Evolutionary conservation across 768 basidiomycete genomes (phyloP).

Genomic region (Mycena kentingensis): DNA sequence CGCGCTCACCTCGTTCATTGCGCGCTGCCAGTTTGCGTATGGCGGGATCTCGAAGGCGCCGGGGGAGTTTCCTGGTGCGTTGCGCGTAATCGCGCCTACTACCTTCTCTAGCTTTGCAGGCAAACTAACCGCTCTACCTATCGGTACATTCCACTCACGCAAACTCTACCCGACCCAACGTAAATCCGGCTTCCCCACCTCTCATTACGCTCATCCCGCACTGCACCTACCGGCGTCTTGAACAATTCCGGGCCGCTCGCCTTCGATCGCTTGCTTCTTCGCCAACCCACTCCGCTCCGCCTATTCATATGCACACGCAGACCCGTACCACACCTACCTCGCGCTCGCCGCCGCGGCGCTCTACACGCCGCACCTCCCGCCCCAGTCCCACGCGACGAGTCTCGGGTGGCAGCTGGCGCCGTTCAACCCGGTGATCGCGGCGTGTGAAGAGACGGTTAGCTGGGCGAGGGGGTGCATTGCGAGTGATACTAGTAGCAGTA

Average conservation of each 20-base stretch:
- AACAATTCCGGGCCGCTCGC: too few relatives aligned
- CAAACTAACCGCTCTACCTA: not conserved
- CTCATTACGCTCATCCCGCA: too few relatives aligned
- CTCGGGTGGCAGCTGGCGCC: slow-evolving; percentile 57
- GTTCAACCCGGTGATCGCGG: slow-evolving; percentile 74
- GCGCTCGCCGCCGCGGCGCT: slow-evolving; percentile 83
- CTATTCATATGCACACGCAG: slow-evolving; percentile 39
- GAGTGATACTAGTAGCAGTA: too few relatives aligned
- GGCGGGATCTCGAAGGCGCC: slow-evolving; percentile 90
- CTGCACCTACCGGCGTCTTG: too few relatives aligned
- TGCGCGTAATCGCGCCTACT: not conserved
- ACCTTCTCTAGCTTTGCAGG: not conserved
- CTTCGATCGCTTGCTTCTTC: too few relatives aligned
- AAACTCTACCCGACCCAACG: too few relatives aligned
- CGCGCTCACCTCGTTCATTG: slow-evolving; percentile 65
- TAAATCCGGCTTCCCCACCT: too few relatives aligned
- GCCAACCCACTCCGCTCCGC: too few relatives aligned
- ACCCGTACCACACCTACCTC: slow-evolving; percentile 95
- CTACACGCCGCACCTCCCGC: slow-evolving; percentile 45
- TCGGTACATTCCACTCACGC: too few relatives aligned
- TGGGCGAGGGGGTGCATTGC: slow-evolving; percentile 70
- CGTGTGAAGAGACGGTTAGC: slow-evolving; percentile 58
- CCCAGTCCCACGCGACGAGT: slow-evolving; percentile 26
- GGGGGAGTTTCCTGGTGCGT: slow-evolving; percentile 75
- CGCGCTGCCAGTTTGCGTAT: slow-evolving; percentile 79